phyloP scores from a whole-genome alignment of 306 rosid species.

The Quercus robur region DNA sequence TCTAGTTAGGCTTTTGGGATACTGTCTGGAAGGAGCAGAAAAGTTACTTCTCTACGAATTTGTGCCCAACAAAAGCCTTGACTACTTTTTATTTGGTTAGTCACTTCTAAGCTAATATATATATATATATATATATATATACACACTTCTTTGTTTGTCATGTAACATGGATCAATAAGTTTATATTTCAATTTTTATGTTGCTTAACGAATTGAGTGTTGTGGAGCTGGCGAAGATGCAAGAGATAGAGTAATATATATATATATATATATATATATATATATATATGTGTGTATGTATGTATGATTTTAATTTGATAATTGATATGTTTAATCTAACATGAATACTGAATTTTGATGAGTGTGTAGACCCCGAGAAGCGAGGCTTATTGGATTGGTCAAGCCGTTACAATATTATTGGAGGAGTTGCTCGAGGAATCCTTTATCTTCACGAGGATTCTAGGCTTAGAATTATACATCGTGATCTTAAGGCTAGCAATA shows the following conservation, averaged over 20 bases:
- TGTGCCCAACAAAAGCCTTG: conserved; percentile 33
- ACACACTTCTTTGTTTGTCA: not conserved
- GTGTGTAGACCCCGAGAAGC: not conserved
- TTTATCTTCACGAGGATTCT: conserved; percentile 8
- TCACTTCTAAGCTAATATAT: no score
- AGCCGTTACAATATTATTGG: not conserved
- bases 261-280: no score
- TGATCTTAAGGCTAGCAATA: not conserved
- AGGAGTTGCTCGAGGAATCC: not conserved
- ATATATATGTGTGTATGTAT: no score
- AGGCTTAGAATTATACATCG: not conserved
- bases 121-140: no score
- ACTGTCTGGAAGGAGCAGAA: conserved; percentile 30
- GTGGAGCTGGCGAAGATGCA: no score
- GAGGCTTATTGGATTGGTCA: not conserved
- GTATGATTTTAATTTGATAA: no score
- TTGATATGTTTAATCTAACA: no score
- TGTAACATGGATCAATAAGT: not conserved
- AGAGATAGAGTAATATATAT: no score
- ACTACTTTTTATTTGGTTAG: conserved; percentile 18
- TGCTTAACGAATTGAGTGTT: no score
- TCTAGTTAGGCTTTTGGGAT: conserved; percentile 19
- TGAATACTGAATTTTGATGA: not conserved
- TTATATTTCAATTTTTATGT: not conserved
- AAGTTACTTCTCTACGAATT: conserved; percentile 39